Conservation (phyloP, 345 rosid species). For the Melaleuca alternifolia region DNA sequence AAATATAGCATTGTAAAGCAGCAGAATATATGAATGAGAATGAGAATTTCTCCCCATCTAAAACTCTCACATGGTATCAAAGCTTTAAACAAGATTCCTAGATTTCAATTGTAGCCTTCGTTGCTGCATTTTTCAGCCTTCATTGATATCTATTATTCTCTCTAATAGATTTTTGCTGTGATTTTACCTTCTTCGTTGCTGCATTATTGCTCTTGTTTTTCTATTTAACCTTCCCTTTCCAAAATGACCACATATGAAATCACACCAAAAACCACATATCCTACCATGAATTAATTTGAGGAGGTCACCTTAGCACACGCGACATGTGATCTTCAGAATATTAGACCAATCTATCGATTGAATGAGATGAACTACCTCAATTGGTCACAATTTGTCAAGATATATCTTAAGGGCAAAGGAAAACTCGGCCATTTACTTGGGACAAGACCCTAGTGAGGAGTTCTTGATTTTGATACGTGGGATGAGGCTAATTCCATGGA, state of each 20-base stretch:
- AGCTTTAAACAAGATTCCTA: too few species aligned
- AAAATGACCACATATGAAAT: neutral
- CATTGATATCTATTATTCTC: too few species aligned
- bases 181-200: too few species aligned
- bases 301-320: neutral
- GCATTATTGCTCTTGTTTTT: neutral
- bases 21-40: too few species aligned
- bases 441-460: neutral
- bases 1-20: too few species aligned
- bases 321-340: rapidly evolving
- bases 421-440: neutral
- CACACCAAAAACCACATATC: neutral
- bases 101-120: too few species aligned
- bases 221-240: neutral
- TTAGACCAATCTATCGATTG: too few species aligned
- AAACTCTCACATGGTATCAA: too few species aligned
- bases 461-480: neutral
- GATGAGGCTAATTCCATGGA: neutral
- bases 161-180: too few species aligned
- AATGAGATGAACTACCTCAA: neutral
- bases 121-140: too few species aligned
- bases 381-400: neutral
- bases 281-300: neutral
- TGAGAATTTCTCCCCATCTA: too few species aligned
- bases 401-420: neutral